Percentiles rank a stretch among this genome's conserved stretches.
Evolutionary conservation across 345 rosid genomes (phyloP).

Genomic region (Alliaria petiolata): DNA sequence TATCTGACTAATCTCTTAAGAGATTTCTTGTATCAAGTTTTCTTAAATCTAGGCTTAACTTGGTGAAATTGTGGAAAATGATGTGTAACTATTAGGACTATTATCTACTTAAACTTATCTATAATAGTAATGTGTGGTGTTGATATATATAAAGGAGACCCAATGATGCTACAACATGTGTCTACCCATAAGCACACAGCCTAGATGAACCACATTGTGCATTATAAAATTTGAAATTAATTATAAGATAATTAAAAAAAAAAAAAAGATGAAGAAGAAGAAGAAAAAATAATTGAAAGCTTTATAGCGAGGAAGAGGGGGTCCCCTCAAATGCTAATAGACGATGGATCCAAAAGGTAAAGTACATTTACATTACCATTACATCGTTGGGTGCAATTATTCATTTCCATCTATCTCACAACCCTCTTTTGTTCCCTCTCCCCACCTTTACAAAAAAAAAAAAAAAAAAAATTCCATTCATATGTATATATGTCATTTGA

Average conservation of each 20-base stretch:
- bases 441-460: neutral
- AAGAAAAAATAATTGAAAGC: constrained; percentile 33
- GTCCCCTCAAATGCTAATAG: constrained; percentile 43
- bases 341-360: constrained; percentile 69
- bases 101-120: too few species aligned
- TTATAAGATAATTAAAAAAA: neutral
- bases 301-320: constrained; percentile 30
- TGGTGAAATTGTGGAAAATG: too few species aligned
- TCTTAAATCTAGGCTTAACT: too few species aligned
- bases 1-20: too few species aligned
- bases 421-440: constrained; percentile 38
- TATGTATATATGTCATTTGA: constrained; percentile 11
- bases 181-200: constrained; percentile 34
- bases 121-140: constrained; percentile 29
- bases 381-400: constrained; percentile 66
- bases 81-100: too few species aligned
- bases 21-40: too few species aligned
- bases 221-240: neutral
- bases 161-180: constrained; percentile 35
- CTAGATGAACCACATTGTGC: constrained; percentile 19
- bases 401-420: constrained; percentile 61
- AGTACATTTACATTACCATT: constrained; percentile 38
- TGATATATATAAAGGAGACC: constrained; percentile 24
- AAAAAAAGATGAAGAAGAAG: neutral
- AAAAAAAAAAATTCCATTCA: neutral